Conservation (phyloP, 1,139 yeast species). For the Debaryomyces coudertii region DNA sequence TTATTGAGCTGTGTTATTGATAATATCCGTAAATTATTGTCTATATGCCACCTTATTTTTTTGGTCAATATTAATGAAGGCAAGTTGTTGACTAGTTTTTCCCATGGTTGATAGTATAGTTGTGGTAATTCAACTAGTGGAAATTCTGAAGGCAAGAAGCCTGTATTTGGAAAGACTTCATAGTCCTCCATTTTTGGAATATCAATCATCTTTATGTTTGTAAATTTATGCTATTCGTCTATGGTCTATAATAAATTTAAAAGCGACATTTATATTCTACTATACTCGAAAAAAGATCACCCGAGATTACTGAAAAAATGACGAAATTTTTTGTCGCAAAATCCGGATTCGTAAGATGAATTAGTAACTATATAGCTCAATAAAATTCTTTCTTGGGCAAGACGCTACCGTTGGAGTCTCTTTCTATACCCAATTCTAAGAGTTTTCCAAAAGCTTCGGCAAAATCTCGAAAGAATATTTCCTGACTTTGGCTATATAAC, state of each 20-base stretch:
- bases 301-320: neutral
- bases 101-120: slow-evolving; percentile 78
- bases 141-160: slow-evolving; percentile 72
- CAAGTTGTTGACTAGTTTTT: slow-evolving; percentile 59
- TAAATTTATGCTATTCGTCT: neutral
- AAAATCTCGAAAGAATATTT: slow-evolving; percentile 54
- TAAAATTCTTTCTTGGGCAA: slow-evolving; percentile 13
- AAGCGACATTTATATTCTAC: neutral
- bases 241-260: neutral
- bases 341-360: neutral
- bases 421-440: slow-evolving; percentile 55
- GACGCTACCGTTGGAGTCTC: slow-evolving; percentile 22
- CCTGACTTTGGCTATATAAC: slow-evolving; percentile 57
- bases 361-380: neutral
- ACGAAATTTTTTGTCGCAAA: slow-evolving; percentile 8
- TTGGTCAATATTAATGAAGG: slow-evolving; percentile 75
- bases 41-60: slow-evolving; percentile 61
- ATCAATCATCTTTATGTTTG: slow-evolving; percentile 4
- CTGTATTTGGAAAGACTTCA: slow-evolving; percentile 69
- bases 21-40: slow-evolving; percentile 56
- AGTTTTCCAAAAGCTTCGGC: slow-evolving; percentile 55
- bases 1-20: slow-evolving; percentile 46
- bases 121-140: slow-evolving; percentile 68
- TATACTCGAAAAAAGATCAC: neutral
- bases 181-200: slow-evolving; percentile 53